Percentiles rank a stretch among this genome's conserved stretches.
Evolutionary conservation across 257 asterid species (phyloP).

Genomic region (Rehmannia glutinosa): DNA sequence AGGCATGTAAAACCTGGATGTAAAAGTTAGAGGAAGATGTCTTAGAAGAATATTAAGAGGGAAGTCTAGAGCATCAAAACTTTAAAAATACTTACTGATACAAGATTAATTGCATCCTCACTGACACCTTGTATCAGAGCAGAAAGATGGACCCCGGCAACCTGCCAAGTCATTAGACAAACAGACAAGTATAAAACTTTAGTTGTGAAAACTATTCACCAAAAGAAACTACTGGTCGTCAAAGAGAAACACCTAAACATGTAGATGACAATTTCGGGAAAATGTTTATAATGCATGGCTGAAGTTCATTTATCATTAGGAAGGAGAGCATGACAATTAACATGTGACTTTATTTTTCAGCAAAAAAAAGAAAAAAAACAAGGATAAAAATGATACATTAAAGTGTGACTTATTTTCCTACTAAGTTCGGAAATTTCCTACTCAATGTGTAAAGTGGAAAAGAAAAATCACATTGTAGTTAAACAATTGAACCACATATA

Average conservation of each 20-base stretch:
- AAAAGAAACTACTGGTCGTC: neutral
- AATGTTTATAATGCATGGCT: too few species aligned
- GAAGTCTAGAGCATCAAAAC: neutral
- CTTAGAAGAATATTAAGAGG: neutral
- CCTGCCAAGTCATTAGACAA: constrained; percentile 29
- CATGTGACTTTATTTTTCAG: neutral
- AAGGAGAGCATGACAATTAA: neutral
- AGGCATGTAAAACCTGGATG: neutral
- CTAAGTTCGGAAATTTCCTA: too few species aligned
- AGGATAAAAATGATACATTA: neutral
- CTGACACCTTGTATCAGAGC: constrained; percentile 69
- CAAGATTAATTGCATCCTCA: constrained; percentile 67
- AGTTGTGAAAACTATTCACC: neutral
- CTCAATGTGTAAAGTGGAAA: too few species aligned
- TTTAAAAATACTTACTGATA: constrained; percentile 32
- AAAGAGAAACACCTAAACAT: too few species aligned
- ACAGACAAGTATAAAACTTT: neutral
- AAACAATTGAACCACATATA: too few species aligned
- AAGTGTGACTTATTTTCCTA: too few species aligned
- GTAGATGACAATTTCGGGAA: too few species aligned
- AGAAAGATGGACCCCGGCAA: constrained; percentile 50
- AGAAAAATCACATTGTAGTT: too few species aligned
- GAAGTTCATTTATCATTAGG: neutral
- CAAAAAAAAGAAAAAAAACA: too few species aligned
- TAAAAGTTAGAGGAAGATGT: neutral